Base-by-base conservation (phyloP, 805 yeast genomes). In the Wickerhamia fluorescens region DNA sequence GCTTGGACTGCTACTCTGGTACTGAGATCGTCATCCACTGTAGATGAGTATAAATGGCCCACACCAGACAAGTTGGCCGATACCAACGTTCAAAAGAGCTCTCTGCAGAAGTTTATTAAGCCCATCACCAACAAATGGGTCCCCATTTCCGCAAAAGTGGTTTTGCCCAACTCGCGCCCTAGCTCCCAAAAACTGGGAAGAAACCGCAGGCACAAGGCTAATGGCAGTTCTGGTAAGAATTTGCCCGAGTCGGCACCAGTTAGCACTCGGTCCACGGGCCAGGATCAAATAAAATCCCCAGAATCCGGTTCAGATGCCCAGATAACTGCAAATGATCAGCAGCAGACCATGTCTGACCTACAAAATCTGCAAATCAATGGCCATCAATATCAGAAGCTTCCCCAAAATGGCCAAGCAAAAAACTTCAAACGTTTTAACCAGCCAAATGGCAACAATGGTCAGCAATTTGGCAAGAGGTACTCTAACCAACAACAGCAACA, bases 101-200 rank as follows among this genome's bases (percentile, higher is more conserved):
- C 44, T 12, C 45, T 30, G 19, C 61, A 53, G 33, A 60, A 61
- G 37, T 58, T 60, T 38, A 54, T 58, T 38, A 63, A 62, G 41
- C 64, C 68, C 12, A 47, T 50, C 38, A 57, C 63, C 29, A 61
- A 51, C 38, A 60, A 63, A 39, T 63, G 70, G 70, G 65, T 63
- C 15, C 70, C 70, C 11, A 56, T 63, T 31, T 51, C 40, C 32
- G 68, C 67, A 18, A 63, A 63, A 38, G 66, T 63, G 16, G 54
- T 52, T 22, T 54, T 63, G 40, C 58, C 66, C 18, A 53, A 45
- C 37, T 41, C 61, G n/a, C 58, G 64, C 47, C 39, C 38, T 28
- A 37, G 37, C 25, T 22, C 20, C 24, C 46, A 40, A 26, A 45
- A 44, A 28, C 54, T 49, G 24, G 34, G 41, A 19, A 40, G 45